Evolutionary conservation across 768 basidiomycete genomes (phyloP).

Genomic region (Boletus insuetus): DNA sequence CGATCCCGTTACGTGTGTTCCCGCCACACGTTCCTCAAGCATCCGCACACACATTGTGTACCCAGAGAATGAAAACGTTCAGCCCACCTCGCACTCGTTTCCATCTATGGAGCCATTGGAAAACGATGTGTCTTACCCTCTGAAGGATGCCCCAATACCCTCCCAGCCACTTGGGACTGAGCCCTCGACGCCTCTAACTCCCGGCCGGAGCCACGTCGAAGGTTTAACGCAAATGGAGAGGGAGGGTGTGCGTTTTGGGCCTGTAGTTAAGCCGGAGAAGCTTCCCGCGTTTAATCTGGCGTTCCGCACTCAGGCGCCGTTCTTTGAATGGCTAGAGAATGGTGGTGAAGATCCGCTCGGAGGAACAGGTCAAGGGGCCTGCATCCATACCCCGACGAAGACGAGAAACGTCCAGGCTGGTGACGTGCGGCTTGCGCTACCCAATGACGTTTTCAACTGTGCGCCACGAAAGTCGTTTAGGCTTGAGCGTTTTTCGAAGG

Average conservation of each 20-base stretch:
- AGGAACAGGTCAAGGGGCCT: conserved; percentile 22
- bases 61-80: conserved; percentile 5
- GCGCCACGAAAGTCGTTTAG: conserved; percentile 42
- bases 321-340: conserved; percentile 75
- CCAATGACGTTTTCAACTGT: neutral
- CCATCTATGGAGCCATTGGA: neutral
- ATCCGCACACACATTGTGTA: conserved; percentile 20
- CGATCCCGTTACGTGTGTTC: neutral
- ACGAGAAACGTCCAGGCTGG: neutral
- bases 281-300: conserved; percentile 68
- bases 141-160: neutral
- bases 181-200: neutral
- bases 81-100: neutral
- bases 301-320: conserved; percentile 52
- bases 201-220: neutral
- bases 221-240: neutral
- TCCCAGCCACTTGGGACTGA: neutral
- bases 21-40: conserved; percentile 22
- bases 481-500: conserved; percentile 67
- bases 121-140: neutral
- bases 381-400: neutral
- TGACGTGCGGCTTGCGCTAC: neutral
- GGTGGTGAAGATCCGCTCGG: conserved; percentile 35
- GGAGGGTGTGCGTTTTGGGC: neutral
- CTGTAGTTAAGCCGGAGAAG: conserved; percentile 7